Evolutionary conservation across 1,284 basidiomycete genomes (phyloP).

Genomic region (Ustilago nuda): DNA sequence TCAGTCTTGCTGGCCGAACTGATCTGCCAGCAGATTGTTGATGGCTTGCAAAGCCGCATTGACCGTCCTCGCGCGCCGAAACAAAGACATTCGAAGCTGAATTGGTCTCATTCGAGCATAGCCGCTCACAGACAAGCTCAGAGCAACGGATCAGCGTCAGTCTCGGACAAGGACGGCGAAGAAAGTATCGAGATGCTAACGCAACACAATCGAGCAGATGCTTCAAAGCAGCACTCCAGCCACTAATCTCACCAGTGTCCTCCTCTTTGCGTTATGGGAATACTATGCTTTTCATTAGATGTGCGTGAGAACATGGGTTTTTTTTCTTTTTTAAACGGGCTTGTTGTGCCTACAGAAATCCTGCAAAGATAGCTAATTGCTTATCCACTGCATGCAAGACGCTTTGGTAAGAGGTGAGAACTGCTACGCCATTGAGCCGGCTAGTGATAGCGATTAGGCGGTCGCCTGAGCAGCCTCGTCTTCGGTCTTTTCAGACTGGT

Average conservation of each 20-base stretch:
- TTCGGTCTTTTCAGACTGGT: constrained; percentile 21
- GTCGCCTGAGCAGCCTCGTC: constrained; percentile 12
- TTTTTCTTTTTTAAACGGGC: constrained; percentile 4
- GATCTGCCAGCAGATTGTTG: constrained; percentile 28
- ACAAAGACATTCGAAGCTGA: not conserved
- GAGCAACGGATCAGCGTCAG: constrained; percentile 9
- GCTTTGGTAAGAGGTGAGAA: not conserved
- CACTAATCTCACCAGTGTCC: not conserved
- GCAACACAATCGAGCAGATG: not conserved
- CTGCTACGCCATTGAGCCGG: not conserved
- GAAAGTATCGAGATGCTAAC: constrained; percentile 22
- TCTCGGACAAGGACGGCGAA: constrained; percentile 7
- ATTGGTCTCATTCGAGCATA: not conserved
- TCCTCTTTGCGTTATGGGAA: constrained; percentile 5
- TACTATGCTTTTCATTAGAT: constrained; percentile 12
- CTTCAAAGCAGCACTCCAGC: not conserved
- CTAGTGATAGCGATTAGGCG: not conserved
- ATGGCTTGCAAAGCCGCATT: constrained; percentile 11
- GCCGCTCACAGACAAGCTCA: not conserved
- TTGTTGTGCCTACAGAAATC: not conserved
- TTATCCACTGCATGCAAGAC: not conserved
- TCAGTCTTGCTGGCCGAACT: constrained; percentile 37
- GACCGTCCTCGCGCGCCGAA: constrained; percentile 16
- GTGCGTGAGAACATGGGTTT: not conserved
- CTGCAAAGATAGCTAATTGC: not conserved